Conservation (phyloP, 441 rosid genomes). For the Metrosideros polymorpha region DNA sequence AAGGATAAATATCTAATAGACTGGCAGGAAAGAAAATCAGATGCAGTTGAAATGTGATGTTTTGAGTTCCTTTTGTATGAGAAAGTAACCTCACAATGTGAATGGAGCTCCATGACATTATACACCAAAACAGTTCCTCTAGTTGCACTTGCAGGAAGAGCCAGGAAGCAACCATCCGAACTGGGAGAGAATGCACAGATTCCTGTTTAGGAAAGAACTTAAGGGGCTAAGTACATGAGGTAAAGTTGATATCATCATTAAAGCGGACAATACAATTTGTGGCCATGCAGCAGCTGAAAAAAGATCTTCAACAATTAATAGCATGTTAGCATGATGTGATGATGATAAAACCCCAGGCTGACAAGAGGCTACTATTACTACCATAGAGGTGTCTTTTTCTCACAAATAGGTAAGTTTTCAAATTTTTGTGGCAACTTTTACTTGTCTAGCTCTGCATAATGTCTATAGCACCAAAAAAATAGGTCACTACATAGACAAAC, state of each 20-base stretch:
- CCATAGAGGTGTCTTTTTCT: neutral
- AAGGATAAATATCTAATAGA: neutral
- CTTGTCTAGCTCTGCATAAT: neutral
- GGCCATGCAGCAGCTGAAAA: neutral
- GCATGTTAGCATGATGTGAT: neutral
- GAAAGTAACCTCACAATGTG: constrained; percentile 68
- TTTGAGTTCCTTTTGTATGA: neutral
- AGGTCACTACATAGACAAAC: neutral
- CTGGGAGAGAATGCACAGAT: constrained; percentile 81
- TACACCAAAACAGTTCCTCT: constrained; percentile 82
- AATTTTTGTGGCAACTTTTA: neutral
- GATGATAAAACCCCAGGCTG: neutral
- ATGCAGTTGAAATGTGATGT: neutral
- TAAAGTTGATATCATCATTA: neutral
- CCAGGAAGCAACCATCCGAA: constrained; percentile 81
- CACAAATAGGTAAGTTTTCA: neutral
- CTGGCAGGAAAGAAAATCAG: neutral
- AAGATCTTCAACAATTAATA: neutral
- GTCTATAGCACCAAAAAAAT: neutral
- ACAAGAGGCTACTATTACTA: neutral
- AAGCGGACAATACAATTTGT: neutral
- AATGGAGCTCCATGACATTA: constrained; percentile 71
- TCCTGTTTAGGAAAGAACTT: constrained; percentile 25
- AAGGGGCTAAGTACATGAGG: neutral
- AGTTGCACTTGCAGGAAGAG: constrained; percentile 76